Base-by-base conservation (phyloP, 257 asterid genomes). In the Solanum clarkiae region DNA sequence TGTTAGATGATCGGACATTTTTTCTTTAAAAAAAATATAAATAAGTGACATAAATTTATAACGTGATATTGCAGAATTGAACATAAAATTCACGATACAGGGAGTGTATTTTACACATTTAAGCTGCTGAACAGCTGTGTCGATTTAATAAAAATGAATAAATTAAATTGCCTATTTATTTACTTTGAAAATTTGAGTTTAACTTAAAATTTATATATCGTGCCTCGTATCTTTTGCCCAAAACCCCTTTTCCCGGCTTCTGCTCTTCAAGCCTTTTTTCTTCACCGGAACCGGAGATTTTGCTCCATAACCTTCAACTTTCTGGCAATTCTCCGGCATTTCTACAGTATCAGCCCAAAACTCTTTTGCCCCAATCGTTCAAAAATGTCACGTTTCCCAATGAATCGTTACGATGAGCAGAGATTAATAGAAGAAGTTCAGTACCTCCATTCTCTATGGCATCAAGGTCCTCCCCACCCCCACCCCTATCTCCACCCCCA, bases 381-480 rank as follows among this genome's bases (percentile, higher is more conserved):
- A 75, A 49, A 3, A 75, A 75, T 75, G 82, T 24, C 82, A 49
- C 82, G 24, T 49, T 75, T 75, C 26, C 62, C 62, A 15, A 24
- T 51, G 42, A 51, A 14, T 75, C 62, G 10, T 24, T 49, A 24
- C 16, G 10, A 75, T 49, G 45, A 49, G 3, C 22, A 75, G 17
- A 75, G 62, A 51, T 10, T 75, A 24, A 75, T 75, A 13, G 22
- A 75, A 75, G 82, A 75, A 24, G 62, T 49, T 75, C 62, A 14
- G 16, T 75, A 75, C 24, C 82, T 75, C 9, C 62, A 24, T 51
- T 75, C 45, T 51, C 42, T 75, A 7, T 75, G 45, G 82, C 45
- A 75, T 24, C 82, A 77, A 77, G 82, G 65, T 8, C 82, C 82
- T 0, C 77, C 51, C 9, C 60, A 55, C 1, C 1, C 59, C 59